Percentiles rank a stretch among this genome's conserved stretches.
Evolutionary conservation across 2,329 filamentous ascomycete genomes (phyloP).

Genomic region (Talaromyces verruculosus): DNA sequence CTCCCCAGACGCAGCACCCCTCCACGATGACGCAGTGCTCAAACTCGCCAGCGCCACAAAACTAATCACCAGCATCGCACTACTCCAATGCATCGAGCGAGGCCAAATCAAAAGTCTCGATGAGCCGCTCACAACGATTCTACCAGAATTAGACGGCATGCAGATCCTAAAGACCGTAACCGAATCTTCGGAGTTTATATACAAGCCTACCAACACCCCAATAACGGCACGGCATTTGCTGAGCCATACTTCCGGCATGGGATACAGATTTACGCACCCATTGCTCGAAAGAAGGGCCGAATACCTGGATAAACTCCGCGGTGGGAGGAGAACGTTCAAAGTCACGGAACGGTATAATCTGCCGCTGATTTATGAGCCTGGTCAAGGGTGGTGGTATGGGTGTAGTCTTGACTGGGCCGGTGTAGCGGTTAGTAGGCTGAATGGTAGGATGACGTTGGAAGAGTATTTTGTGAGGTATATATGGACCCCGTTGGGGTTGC

Average conservation of each 20-base stretch:
- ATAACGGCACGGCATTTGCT: background rate
- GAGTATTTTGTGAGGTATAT: background rate
- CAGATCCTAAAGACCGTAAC: background rate
- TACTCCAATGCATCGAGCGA: background rate
- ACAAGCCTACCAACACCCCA: background rate
- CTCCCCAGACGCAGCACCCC: background rate
- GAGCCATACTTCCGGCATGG: background rate
- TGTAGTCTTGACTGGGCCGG: constrained; percentile 1
- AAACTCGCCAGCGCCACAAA: background rate
- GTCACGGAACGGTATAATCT: background rate
- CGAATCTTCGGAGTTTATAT: background rate
- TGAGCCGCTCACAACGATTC: background rate
- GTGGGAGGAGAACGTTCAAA: background rate
- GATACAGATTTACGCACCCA: background rate
- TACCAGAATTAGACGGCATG: background rate
- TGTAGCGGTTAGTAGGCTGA: background rate
- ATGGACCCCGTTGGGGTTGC: background rate
- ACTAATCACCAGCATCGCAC: background rate
- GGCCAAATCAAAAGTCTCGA: background rate
- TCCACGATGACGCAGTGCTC: background rate
- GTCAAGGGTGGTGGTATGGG: background rate
- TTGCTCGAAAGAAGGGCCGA: background rate
- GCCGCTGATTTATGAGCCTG: background rate
- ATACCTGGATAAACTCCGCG: background rate
- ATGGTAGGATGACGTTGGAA: background rate